phyloP scores from a whole-genome alignment of 768 basidiomycete species.

The Fistulinella prunicolor region DNA sequence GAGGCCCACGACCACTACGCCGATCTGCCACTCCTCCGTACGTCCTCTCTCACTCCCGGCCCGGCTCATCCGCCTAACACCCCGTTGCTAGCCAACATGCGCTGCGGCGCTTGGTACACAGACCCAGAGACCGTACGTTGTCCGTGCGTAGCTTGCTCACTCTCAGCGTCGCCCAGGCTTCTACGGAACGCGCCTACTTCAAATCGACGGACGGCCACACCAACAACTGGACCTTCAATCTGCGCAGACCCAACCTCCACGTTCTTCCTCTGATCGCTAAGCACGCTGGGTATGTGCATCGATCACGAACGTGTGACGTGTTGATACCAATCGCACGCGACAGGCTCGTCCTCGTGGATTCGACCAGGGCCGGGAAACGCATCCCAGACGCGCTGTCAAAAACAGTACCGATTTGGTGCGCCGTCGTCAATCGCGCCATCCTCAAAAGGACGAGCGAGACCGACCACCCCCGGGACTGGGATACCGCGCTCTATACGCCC shows the following conservation, averaged over 20 bases:
- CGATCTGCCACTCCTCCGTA: conserved; percentile 56
- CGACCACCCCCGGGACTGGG: conserved; percentile 40
- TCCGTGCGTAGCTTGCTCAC: neutral
- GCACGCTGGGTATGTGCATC: conserved; percentile 53
- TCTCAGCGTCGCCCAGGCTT: conserved; percentile 13
- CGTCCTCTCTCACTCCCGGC: conserved; percentile 16
- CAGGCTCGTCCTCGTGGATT: conserved; percentile 86
- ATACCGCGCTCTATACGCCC: conserved; percentile 64
- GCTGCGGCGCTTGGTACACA: conserved; percentile 94
- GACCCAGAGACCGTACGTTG: conserved; percentile 58
- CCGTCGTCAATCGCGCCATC: conserved; percentile 74
- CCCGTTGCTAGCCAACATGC: conserved; percentile 66
- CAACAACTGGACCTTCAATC: conserved; percentile 80
- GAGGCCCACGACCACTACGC: conserved; percentile 47
- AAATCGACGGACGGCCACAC: conserved; percentile 91
- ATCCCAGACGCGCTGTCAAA: conserved; percentile 94
- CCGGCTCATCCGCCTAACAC: neutral
- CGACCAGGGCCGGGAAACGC: conserved; percentile 88
- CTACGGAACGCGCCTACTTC: conserved; percentile 61
- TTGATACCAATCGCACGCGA: neutral
- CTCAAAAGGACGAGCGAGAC: conserved; percentile 10
- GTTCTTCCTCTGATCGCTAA: conserved; percentile 57
- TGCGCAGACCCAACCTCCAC: conserved; percentile 82
- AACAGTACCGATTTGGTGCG: conserved; percentile 93
- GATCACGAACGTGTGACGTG: neutral